phyloP scores from a whole-genome alignment of 129 eudicot species.

The Dittrichia graveolens region DNA sequence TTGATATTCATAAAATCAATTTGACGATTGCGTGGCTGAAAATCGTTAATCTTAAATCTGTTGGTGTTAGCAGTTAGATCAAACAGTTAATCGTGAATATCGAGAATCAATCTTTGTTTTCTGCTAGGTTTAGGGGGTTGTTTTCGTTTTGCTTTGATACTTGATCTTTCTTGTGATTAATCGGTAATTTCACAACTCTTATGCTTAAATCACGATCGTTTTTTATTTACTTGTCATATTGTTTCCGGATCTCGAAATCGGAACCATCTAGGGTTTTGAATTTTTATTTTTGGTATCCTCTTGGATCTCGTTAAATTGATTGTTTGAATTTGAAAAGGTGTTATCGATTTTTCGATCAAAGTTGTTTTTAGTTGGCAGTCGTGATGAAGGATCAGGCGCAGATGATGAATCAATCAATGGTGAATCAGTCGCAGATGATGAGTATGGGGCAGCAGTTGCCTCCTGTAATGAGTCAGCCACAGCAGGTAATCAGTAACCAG shows the following conservation, averaged over 20 bases:
- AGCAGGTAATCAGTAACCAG: slow-evolving; percentile 31
- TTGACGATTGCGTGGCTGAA: slow-evolving; percentile 1
- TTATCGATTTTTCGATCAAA: background rate
- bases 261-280: slow-evolving; percentile 31
- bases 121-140: slow-evolving; percentile 39
- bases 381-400: slow-evolving; percentile 39
- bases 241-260: slow-evolving; percentile 24
- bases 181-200: slow-evolving; percentile 19
- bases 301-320: slow-evolving; percentile 10
- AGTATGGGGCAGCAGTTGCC: slow-evolving; percentile 48
- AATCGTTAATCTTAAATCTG: slow-evolving; percentile 14
- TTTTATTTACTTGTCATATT: background rate
- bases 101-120: slow-evolving; percentile 27
- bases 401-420: slow-evolving; percentile 38
- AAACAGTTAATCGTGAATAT: slow-evolving; percentile 25
- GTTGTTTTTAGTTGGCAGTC: background rate
- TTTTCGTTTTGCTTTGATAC: background rate
- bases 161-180: slow-evolving; percentile 16
- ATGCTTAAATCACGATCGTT: slow-evolving; percentile 11
- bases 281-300: background rate
- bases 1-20: slow-evolving; percentile 34
- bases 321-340: slow-evolving; percentile 7
- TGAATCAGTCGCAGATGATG: slow-evolving; percentile 48
- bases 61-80: slow-evolving; percentile 7
- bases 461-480: slow-evolving; percentile 42